Percentiles rank a stretch among this genome's conserved stretches.
Evolutionary conservation across 2,329 filamentous ascomycete species (phyloP).

Genomic region (Akanthomyces lecanii): DNA sequence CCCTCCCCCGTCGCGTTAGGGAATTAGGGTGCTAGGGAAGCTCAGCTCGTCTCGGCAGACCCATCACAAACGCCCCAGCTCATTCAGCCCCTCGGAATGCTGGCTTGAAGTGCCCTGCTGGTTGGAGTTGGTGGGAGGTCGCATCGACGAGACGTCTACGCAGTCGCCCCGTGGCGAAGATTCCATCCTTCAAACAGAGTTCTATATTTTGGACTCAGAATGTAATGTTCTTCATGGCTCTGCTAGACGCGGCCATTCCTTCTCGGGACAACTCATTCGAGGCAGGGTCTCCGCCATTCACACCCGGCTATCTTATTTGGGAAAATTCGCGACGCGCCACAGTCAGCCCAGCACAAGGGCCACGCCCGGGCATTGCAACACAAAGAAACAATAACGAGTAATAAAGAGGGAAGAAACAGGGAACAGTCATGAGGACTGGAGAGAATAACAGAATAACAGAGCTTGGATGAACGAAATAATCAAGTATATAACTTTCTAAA

Average conservation of each 20-base stretch:
- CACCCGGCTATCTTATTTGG: background rate
- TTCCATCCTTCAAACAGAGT: too few species aligned
- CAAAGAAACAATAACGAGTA: too few species aligned
- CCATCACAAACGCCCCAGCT: background rate
- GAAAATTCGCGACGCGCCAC: background rate
- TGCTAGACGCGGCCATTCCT: too few species aligned
- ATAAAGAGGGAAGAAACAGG: too few species aligned
- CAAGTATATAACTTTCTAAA: too few species aligned
- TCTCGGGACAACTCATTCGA: too few species aligned
- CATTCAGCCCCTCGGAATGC: background rate
- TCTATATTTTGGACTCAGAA: too few species aligned
- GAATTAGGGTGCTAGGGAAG: background rate
- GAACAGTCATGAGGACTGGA: too few species aligned
- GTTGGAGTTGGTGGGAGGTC: background rate
- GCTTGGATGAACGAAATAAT: too few species aligned
- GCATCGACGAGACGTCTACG: background rate
- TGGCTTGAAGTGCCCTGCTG: background rate
- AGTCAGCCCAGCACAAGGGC: background rate
- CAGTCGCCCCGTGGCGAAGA: too few species aligned
- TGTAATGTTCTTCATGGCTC: too few species aligned
- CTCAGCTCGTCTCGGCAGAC: constrained; percentile 7
- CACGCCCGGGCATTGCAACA: background rate
- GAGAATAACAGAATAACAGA: too few species aligned
- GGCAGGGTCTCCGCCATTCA: background rate
- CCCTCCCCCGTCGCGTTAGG: background rate